These are phyloP conservation scores for Micractinium conductrix DNA, from an alignment of 139 green algal genomes.

Conservation along the genomic window DNA sequence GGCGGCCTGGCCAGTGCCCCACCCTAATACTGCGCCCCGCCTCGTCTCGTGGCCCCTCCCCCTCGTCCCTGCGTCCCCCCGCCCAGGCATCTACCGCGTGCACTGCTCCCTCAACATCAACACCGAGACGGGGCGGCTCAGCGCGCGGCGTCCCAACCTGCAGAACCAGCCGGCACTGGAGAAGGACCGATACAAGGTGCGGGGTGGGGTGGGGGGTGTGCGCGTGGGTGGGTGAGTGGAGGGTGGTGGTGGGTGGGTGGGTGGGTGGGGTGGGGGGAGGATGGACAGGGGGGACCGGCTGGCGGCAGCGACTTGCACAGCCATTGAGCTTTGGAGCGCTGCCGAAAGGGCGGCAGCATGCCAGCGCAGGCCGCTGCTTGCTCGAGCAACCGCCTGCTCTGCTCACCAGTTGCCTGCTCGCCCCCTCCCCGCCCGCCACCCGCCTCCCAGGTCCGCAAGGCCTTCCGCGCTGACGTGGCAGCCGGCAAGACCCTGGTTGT, in stretches of 20 bases:
- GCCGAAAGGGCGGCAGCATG: too few relatives aligned
- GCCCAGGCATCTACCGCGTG: slow-evolving; percentile 66
- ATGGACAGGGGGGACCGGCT: too few relatives aligned
- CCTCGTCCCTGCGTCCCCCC: not conserved
- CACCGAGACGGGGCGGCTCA: slow-evolving; percentile 97
- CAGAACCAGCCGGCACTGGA: slow-evolving; percentile 99
- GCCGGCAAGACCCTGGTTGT: slow-evolving; percentile 90
- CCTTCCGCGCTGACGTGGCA: slow-evolving; percentile 80
- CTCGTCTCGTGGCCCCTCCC: not conserved
- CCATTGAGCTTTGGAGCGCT: too few relatives aligned
- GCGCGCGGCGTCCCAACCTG: slow-evolving; percentile 90
- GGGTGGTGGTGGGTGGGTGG: not conserved
- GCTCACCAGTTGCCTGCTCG: not conserved
- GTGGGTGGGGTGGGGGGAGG: not conserved
- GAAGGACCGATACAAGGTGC: slow-evolving; percentile 96
- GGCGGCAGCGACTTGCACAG: too few relatives aligned
- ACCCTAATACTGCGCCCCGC: too few relatives aligned
- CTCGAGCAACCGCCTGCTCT: not conserved
- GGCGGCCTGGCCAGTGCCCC: too few relatives aligned
- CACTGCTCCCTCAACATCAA: slow-evolving; percentile 99
- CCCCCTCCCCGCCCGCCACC: not conserved
- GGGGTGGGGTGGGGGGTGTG: not conserved
- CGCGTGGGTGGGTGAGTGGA: not conserved
- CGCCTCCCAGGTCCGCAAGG: slow-evolving; percentile 74
- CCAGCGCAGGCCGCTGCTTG: not conserved